A percentile compares a stretch with the other conserved stretches of the same genome.
Conservation (phyloP, 2,329 filamentous ascomycete genomes). For the Penicillium sclerotigenum region DNA sequence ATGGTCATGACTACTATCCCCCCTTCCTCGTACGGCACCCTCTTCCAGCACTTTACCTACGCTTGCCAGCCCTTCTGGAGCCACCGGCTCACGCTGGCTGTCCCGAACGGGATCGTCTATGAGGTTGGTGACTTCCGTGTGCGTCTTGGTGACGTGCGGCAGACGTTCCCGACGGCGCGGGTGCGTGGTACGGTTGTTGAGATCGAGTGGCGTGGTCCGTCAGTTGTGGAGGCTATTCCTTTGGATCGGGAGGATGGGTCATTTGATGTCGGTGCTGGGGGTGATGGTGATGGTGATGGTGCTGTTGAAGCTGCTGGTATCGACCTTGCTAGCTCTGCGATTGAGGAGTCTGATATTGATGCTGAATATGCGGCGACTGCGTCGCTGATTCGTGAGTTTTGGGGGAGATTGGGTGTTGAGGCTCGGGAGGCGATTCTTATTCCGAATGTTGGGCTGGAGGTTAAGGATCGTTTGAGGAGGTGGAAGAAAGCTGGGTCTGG, state of each 20-base stretch:
- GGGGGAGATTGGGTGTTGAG: constrained; percentile 36
- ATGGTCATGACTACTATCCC: constrained; percentile 44
- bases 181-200: constrained; percentile 46
- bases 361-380: constrained; percentile 36
- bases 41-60: constrained; percentile 42
- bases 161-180: constrained; percentile 37
- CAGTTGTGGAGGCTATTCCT: constrained; percentile 28
- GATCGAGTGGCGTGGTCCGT: constrained; percentile 43
- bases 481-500: constrained; percentile 19
- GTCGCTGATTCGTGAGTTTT: constrained; percentile 43
- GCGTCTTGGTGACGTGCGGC: constrained; percentile 43
- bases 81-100: constrained; percentile 39
- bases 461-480: constrained; percentile 29
- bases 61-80: constrained; percentile 45
- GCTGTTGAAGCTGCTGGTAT: constrained; percentile 25
- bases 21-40: constrained; percentile 31
- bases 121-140: constrained; percentile 45
- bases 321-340: constrained; percentile 26
- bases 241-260: constrained; percentile 1
- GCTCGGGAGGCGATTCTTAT: constrained; percentile 42
- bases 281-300: background rate
- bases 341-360: constrained; percentile 41
- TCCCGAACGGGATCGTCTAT: constrained; percentile 38
- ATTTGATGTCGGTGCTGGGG: background rate
- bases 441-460: constrained; percentile 41